A percentile compares a stretch with the other conserved stretches of the same genome.
Evolutionary conservation across 306 rosid genomes (phyloP).

Genomic region (Cucurbita ficifolia): DNA sequence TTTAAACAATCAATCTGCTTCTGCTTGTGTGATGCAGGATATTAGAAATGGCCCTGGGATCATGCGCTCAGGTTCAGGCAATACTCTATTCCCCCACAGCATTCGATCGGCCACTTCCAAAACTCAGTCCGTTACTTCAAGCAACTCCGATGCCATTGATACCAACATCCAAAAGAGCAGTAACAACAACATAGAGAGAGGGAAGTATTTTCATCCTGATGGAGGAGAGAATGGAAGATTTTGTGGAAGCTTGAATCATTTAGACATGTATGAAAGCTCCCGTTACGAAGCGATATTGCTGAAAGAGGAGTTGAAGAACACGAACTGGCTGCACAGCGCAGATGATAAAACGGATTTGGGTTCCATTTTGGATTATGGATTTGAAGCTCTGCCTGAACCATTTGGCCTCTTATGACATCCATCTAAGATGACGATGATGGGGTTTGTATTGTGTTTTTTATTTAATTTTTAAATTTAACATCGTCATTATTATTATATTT

Average conservation of each 20-base stretch:
- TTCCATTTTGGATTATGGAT: slow-evolving; percentile 74
- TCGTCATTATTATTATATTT: slow-evolving; percentile 1
- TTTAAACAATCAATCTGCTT: slow-evolving; percentile 4
- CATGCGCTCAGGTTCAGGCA: slow-evolving; percentile 54
- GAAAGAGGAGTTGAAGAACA: slow-evolving; percentile 81
- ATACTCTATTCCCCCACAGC: slow-evolving; percentile 87
- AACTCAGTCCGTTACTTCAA: slow-evolving; percentile 35
- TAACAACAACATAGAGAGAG: slow-evolving; percentile 26
- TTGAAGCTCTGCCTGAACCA: slow-evolving; percentile 86
- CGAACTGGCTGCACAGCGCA: slow-evolving; percentile 70
- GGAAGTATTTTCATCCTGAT: slow-evolving; percentile 25
- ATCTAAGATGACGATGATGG: slow-evolving; percentile 13
- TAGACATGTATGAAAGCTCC: slow-evolving; percentile 81
- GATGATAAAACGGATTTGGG: slow-evolving; percentile 65
- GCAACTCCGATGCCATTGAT: slow-evolving; percentile 24
- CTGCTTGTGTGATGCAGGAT: slow-evolving; percentile 34
- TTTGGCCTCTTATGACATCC: slow-evolving; percentile 63
- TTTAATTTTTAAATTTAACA: slow-evolving; percentile 9
- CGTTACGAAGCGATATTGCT: slow-evolving; percentile 80
- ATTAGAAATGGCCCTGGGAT: slow-evolving; percentile 67
- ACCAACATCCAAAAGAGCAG: slow-evolving; percentile 24
- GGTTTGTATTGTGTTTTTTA: slow-evolving; percentile 11
- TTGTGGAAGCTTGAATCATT: slow-evolving; percentile 48
- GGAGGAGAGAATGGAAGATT: slow-evolving; percentile 26
- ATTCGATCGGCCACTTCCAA: slow-evolving; percentile 43